Evolutionary conservation across 1,139 yeast species (phyloP).

Genomic region (Ogataea hybrid): DNA sequence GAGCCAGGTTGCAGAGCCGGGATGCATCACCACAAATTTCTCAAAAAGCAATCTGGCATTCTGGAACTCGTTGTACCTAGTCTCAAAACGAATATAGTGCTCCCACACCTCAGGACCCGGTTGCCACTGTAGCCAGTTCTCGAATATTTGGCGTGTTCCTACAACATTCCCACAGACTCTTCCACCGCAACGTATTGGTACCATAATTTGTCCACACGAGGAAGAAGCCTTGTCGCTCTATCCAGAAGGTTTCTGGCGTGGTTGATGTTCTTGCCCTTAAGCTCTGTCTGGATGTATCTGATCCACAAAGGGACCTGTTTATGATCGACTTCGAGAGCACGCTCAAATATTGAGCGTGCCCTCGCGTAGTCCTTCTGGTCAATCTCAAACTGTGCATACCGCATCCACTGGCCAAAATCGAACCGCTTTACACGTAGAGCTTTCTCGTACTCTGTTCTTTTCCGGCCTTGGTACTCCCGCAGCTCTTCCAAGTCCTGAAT

Average conservation of each 20-base stretch:
- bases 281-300: slow-evolving; percentile 75
- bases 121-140: slow-evolving; percentile 80
- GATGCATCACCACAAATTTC: slow-evolving; percentile 54
- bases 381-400: slow-evolving; percentile 87
- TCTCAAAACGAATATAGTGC: slow-evolving; percentile 71
- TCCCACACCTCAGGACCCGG: slow-evolving; percentile 70
- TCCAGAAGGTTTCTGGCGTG: slow-evolving; percentile 88
- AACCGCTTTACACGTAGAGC: slow-evolving; percentile 79
- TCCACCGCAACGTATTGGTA: slow-evolving; percentile 77
- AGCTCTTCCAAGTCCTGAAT: slow-evolving; percentile 81
- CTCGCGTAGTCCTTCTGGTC: slow-evolving; percentile 72
- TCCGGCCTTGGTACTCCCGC: slow-evolving; percentile 68
- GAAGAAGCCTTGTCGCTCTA: slow-evolving; percentile 71
- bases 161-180: slow-evolving; percentile 66
- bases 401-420: slow-evolving; percentile 84
- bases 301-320: slow-evolving; percentile 83
- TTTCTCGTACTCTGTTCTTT: slow-evolving; percentile 80
- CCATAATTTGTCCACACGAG: slow-evolving; percentile 86
- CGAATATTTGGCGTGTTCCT: slow-evolving; percentile 66
- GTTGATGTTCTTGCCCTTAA: slow-evolving; percentile 68
- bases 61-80: slow-evolving; percentile 57
- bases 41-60: slow-evolving; percentile 59
- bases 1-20: slow-evolving; percentile 60
- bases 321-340: slow-evolving; percentile 79
- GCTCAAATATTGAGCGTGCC: slow-evolving; percentile 84